Evolutionary conservation across 495 filamentous ascomycete genomes (phyloP), one percentile per base, ranked within the genome.

Genomic region (Hapsidospora chrysogenum): DNA sequence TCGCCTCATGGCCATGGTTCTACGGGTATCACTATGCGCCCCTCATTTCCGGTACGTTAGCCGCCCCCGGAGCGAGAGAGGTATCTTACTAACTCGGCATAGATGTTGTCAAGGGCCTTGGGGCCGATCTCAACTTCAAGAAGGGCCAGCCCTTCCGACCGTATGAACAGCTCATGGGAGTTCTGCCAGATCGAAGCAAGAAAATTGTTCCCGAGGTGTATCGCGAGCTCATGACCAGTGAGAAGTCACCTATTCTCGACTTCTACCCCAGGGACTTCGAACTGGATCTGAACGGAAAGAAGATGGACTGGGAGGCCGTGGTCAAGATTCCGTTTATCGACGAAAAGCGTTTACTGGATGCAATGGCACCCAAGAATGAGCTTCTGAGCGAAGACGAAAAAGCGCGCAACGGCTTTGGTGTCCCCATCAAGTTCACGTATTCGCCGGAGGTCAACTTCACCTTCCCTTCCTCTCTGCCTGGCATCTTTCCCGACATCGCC

Each of bases 271-370:
- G 87, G 38, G 87, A 96, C 42, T 99, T 99, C 43, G 85, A 94
- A 43, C 68, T 99, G 14, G 92, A 99, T 49, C 95, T 96, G 87
- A 95, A 96, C 46, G 92, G 92, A 37, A 99, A 99, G 66, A 99
- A 93, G 63, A 92, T 92, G 85, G 92, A 96, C 44, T 99, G 92
- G 92, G 92, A 99, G 48, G 92, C 89, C 20, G 86, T 99, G 26
- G 85, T 96, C 35, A 95, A 94, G 58, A 96, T 99, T 42, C 92
- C 92, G 0, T 99, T 99, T 57, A 99, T 99, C 45, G 85, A 96
- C 20, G 86, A 96, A 51, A 66, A 70, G 33, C 70, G 92, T 3
- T 58, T 99, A 13, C 63, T 99, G 25, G 58, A 62, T 22, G 92
- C 87, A 9, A 89, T 99, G 73, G 77, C 67, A 13, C 77, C 82